Evolutionary conservation across 2,329 filamentous ascomycete species (phyloP).

Genomic region (Penicillium sp.): DNA sequence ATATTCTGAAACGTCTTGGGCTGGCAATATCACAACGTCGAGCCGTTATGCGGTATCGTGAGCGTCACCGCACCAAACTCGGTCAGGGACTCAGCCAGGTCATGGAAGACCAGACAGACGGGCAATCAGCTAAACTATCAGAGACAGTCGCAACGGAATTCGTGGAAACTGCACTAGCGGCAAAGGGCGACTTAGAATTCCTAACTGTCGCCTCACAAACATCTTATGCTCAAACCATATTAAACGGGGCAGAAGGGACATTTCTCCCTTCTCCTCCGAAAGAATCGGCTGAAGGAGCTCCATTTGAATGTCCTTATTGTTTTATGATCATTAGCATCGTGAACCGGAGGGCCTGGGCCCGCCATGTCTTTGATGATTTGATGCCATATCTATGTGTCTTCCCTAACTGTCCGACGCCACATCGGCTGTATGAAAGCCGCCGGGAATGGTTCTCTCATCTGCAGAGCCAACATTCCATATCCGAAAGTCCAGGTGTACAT

Average conservation of each 20-base stretch:
- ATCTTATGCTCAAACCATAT: background rate
- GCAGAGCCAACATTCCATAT: background rate
- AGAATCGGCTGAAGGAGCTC: constrained; percentile 14
- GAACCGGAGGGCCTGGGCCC: constrained; percentile 27
- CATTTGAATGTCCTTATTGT: constrained; percentile 38
- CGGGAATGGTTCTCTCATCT: constrained; percentile 10
- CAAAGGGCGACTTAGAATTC: background rate
- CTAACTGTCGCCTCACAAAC: background rate
- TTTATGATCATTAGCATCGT: constrained; percentile 28
- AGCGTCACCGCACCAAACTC: constrained; percentile 31
- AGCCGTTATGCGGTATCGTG: constrained; percentile 33
- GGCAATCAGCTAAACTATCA: constrained; percentile 4
- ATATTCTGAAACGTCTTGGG: constrained; percentile 5
- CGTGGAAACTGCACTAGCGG: background rate
- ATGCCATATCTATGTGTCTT: constrained; percentile 34
- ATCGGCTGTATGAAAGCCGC: constrained; percentile 16
- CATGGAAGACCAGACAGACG: background rate
- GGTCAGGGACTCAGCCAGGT: constrained; percentile 14
- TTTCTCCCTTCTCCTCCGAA: constrained; percentile 24
- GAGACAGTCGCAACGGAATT: constrained; percentile 2
- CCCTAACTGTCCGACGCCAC: constrained; percentile 18
- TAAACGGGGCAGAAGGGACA: background rate
- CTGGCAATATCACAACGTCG: constrained; percentile 21
- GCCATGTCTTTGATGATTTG: constrained; percentile 35
- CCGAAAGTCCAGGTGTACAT: background rate